These are phyloP conservation scores for Ulota crispa DNA, from an alignment of 225 moss, liverwort and hornwort species.

Conservation along the genomic window DNA sequence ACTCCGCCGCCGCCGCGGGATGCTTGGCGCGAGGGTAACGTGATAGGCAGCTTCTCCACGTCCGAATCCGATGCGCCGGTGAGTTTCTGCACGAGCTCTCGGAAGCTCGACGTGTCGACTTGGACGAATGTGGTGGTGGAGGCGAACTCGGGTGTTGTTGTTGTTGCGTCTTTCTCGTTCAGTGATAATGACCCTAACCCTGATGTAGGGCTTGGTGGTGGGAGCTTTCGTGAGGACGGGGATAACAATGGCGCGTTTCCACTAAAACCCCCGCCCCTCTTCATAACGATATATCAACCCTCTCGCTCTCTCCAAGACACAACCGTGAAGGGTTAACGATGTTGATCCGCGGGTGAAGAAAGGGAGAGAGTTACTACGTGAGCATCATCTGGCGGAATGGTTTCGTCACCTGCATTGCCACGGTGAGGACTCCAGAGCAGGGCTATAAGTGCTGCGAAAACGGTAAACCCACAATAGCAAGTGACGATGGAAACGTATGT, in stretches of 20 bases:
- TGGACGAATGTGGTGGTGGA: conserved; percentile 70
- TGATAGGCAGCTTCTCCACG: conserved; percentile 68
- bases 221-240: conserved; percentile 43
- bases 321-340: background rate
- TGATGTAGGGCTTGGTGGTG: conserved; percentile 45
- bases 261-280: conserved; percentile 31
- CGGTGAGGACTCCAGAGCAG: background rate
- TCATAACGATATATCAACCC: conserved; percentile 15
- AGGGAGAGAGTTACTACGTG: background rate
- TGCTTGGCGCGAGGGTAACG: conserved; percentile 55
- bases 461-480: background rate
- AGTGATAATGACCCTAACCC: conserved; percentile 42
- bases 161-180: conserved; percentile 27
- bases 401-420: conserved; percentile 23
- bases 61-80: conserved; percentile 66
- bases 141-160: conserved; percentile 31
- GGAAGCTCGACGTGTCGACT: conserved; percentile 66
- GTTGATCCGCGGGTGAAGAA: background rate
- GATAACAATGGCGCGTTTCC: conserved; percentile 34
- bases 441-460: no score
- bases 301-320: background rate
- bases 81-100: conserved; percentile 70
- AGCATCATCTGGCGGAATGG: background rate
- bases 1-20: conserved; percentile 18
- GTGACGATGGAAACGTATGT: no score